Evolutionary conservation across 2,329 filamentous ascomycete species (phyloP).

Genomic region (Ophiocordyceps camponoti-leonardi): DNA sequence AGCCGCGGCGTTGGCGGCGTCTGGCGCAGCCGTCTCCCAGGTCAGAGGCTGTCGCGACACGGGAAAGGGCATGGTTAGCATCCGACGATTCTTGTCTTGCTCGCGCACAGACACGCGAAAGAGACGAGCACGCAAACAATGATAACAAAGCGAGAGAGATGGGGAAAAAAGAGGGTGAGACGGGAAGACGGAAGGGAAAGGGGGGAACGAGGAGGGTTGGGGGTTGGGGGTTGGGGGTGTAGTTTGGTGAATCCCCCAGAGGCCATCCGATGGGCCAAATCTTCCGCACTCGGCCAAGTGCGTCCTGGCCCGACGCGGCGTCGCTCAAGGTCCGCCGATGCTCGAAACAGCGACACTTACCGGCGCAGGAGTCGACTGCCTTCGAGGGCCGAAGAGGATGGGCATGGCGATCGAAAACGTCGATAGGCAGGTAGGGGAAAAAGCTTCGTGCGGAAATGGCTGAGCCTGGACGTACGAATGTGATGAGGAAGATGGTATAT

Average conservation of each 20-base stretch:
- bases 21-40: slow-evolving; percentile 46
- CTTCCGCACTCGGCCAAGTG: not conserved
- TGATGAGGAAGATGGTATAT: too few species aligned
- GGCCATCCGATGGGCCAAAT: not conserved
- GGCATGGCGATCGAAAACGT: slow-evolving; percentile 1
- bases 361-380: slow-evolving; percentile 3
- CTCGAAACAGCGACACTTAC: slow-evolving; percentile 1
- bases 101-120: not conserved
- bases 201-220: not conserved
- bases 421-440: not conserved
- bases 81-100: not conserved
- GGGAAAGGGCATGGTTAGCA: slow-evolving; percentile 1
- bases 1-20: slow-evolving; percentile 63
- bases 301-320: not conserved
- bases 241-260: too few species aligned
- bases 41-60: slow-evolving; percentile 40
- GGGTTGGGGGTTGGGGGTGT: not conserved
- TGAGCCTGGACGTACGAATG: too few species aligned
- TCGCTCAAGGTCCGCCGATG: not conserved
- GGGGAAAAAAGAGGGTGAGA: not conserved
- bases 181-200: not conserved
- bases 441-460: not conserved
- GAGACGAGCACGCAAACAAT: not conserved
- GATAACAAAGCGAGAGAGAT: not conserved
- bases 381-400: slow-evolving; percentile 1